phyloP scores from a whole-genome alignment of 2,329 filamentous ascomycete species.

The Paecilomyces sp. region DNA sequence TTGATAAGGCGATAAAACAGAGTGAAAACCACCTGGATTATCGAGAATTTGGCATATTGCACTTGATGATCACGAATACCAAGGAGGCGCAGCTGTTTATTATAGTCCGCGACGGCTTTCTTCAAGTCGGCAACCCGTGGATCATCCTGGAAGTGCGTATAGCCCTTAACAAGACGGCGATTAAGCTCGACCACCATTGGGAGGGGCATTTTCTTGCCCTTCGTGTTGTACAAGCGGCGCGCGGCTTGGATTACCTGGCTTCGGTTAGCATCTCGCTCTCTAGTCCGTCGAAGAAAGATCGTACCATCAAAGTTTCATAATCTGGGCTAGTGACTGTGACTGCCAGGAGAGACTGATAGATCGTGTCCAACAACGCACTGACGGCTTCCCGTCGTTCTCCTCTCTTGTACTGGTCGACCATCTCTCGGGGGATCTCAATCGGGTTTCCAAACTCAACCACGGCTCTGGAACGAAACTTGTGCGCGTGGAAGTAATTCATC shows the following conservation, averaged over 20 bases:
- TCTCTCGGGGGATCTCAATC: constrained; percentile 72
- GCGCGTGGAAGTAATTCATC: constrained; percentile 99
- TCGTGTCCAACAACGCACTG: constrained; percentile 72
- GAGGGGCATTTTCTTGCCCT: constrained; percentile 85
- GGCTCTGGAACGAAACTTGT: constrained; percentile 94
- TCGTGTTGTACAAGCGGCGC: constrained; percentile 85
- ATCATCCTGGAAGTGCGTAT: constrained; percentile 87
- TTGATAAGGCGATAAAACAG: constrained; percentile 76
- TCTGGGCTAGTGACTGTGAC: constrained; percentile 91
- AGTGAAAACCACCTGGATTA: constrained; percentile 65
- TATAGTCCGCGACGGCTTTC: constrained; percentile 73
- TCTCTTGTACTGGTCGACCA: constrained; percentile 77
- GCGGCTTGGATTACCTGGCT: constrained; percentile 78
- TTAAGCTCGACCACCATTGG: constrained; percentile 93
- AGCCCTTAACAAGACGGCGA: constrained; percentile 80
- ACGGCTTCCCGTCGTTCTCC: constrained; percentile 84
- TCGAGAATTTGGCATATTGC: constrained; percentile 78
- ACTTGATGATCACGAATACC: constrained; percentile 92
- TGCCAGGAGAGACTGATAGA: constrained; percentile 75
- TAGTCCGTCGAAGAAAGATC: constrained; percentile 8
- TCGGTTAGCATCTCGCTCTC: constrained; percentile 14
- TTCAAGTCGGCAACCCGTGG: constrained; percentile 71
- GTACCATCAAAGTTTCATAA: constrained; percentile 87
- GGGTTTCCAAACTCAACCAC: constrained; percentile 93
- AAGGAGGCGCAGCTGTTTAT: constrained; percentile 75